phyloP scores from a whole-genome alignment of 2,329 filamentous ascomycete species.

The Colletotrichum somersetense region DNA sequence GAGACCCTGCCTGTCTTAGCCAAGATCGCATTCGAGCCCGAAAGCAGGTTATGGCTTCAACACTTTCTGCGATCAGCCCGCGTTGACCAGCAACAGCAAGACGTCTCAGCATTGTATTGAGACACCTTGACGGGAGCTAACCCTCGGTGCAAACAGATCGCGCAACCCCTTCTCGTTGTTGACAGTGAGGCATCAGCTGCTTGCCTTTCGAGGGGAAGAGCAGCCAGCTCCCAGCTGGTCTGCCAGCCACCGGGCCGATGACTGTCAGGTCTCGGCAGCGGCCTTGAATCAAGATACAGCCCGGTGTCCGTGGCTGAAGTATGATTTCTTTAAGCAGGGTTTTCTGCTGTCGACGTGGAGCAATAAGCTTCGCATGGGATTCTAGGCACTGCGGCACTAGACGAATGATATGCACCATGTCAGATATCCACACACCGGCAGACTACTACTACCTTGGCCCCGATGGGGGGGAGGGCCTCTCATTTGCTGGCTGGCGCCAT shows the following conservation, averaged over 20 bases:
- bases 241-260: conserved; percentile 10
- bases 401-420: conserved; percentile 1
- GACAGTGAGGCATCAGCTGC: neutral
- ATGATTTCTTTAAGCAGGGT: neutral
- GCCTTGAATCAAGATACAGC: conserved; percentile 12
- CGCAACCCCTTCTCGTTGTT: neutral
- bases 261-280: neutral
- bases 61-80: neutral
- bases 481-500: conserved; percentile 23
- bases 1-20: neutral
- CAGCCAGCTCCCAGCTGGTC: neutral
- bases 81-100: neutral
- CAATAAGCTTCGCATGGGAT: conserved; percentile 17
- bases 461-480: conserved; percentile 3
- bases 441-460: neutral
- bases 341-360: conserved; percentile 2
- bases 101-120: neutral
- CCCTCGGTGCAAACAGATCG: neutral
- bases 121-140: conserved; percentile 1
- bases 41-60: conserved; percentile 1
- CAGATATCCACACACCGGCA: conserved; percentile 5
- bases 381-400: conserved; percentile 10
- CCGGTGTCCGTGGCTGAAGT: conserved; percentile 15
- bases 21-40: neutral
- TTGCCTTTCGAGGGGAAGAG: neutral